phyloP scores from a whole-genome alignment of 257 asterid genomes.

The Fraxinus excelsior region DNA sequence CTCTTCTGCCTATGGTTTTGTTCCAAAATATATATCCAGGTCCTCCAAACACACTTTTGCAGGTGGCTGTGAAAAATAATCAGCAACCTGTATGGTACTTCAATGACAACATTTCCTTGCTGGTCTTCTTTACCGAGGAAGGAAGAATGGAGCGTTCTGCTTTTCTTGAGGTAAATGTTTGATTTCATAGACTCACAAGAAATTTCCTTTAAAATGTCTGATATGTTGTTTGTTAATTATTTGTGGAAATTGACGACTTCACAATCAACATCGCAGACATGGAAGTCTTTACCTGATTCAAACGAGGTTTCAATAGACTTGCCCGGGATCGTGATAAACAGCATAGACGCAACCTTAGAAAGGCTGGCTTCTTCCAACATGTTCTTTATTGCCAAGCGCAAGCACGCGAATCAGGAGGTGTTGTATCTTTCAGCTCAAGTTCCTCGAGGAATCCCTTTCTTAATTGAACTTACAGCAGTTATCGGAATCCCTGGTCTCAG shows the following conservation, averaged over 20 bases:
- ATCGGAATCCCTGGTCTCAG: conserved; percentile 84
- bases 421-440: conserved; percentile 88
- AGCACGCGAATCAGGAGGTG: conserved; percentile 85
- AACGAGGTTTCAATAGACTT: conserved; percentile 84
- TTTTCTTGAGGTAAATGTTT: conserved; percentile 73
- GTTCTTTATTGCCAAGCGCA: conserved; percentile 96
- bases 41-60: conserved; percentile 80
- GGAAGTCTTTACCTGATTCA: conserved; percentile 97
- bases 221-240: background rate
- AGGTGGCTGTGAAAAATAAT: conserved; percentile 94
- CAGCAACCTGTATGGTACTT: conserved; percentile 99
- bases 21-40: conserved; percentile 86
- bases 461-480: conserved; percentile 82
- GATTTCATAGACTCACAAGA: background rate
- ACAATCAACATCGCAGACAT: conserved; percentile 57
- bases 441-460: conserved; percentile 81
- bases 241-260: conserved; percentile 21
- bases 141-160: conserved; percentile 91
- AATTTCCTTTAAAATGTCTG: background rate
- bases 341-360: conserved; percentile 71
- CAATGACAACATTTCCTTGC: conserved; percentile 66
- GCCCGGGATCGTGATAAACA: conserved; percentile 68
- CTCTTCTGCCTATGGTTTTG: conserved; percentile 87
- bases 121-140: conserved; percentile 71
- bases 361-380: conserved; percentile 68